Evolutionary conservation across 352 stramenopile species (phyloP).

Genomic region (Pythium oligandrum): DNA sequence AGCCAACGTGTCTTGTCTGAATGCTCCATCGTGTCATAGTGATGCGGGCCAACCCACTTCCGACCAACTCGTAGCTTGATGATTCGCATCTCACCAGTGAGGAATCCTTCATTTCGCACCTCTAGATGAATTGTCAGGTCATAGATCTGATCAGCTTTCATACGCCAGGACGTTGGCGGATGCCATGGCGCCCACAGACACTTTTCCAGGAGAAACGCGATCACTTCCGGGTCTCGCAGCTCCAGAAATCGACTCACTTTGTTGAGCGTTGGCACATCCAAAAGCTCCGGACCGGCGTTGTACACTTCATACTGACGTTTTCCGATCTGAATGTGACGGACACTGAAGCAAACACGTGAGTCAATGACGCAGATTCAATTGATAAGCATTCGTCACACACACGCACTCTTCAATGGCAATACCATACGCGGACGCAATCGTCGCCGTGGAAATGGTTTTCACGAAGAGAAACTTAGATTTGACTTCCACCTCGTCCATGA

Average conservation of each 20-base stretch:
- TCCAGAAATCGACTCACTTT: conserved; percentile 17
- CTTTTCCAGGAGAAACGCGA: conserved; percentile 22
- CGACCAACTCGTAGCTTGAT: conserved; percentile 46
- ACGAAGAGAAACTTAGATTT: conserved; percentile 58
- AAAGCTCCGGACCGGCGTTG: conserved; percentile 23
- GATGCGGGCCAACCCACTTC: conserved; percentile 66
- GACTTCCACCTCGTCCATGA: conserved; percentile 48
- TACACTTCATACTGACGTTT: conserved; percentile 36
- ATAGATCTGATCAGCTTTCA: conserved; percentile 64
- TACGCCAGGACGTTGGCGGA: conserved; percentile 51
- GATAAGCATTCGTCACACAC: background rate
- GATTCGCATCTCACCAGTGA: conserved; percentile 47
- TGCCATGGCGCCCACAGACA: conserved; percentile 46
- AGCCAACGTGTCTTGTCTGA: conserved; percentile 40
- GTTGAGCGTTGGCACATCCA: conserved; percentile 20
- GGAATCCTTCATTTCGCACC: conserved; percentile 37
- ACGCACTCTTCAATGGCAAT: conserved; percentile 50
- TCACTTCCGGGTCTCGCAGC: conserved; percentile 15
- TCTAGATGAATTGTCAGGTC: conserved; percentile 47
- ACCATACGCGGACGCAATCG: conserved; percentile 43
- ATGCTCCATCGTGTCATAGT: conserved; percentile 38
- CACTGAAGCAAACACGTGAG: conserved; percentile 20
- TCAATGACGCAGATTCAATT: background rate
- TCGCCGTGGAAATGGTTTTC: conserved; percentile 55
- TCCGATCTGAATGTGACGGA: conserved; percentile 39